These are phyloP conservation scores for Ceratobasidium sp. DNA, from an alignment of 1,284 basidiomycete species.

Conservation along the genomic window DNA sequence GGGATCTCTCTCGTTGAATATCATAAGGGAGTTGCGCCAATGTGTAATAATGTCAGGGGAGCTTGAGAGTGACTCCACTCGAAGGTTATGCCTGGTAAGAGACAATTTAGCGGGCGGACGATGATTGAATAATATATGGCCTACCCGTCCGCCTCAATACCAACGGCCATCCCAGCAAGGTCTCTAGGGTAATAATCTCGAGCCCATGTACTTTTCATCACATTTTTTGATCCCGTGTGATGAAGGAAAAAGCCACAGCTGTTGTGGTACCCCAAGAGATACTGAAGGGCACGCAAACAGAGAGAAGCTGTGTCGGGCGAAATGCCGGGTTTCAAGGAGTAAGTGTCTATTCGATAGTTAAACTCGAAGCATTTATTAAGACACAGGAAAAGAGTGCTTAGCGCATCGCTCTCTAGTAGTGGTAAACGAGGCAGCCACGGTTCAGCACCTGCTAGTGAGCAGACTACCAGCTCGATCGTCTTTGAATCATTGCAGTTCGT, in stretches of 20 bases:
- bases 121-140: background rate
- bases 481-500: background rate
- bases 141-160: background rate
- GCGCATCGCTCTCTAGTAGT: background rate
- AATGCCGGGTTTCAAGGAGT: background rate
- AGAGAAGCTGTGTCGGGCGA: conserved; percentile 7
- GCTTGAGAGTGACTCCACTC: background rate
- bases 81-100: background rate
- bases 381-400: background rate
- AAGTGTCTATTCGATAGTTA: background rate
- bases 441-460: background rate
- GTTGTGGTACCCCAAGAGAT: background rate
- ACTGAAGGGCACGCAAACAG: background rate
- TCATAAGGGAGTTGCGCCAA: background rate
- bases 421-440: conserved; percentile 15
- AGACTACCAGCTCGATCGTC: background rate
- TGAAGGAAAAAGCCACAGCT: background rate
- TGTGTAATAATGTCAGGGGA: background rate
- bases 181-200: background rate
- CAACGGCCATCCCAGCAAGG: background rate
- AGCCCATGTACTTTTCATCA: background rate
- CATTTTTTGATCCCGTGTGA: background rate
- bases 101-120: background rate
- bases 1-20: background rate
- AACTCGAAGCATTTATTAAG: background rate